Conservation (phyloP, 2,329 filamentous ascomycete genomes). For the Trichoderma harzianum region DNA sequence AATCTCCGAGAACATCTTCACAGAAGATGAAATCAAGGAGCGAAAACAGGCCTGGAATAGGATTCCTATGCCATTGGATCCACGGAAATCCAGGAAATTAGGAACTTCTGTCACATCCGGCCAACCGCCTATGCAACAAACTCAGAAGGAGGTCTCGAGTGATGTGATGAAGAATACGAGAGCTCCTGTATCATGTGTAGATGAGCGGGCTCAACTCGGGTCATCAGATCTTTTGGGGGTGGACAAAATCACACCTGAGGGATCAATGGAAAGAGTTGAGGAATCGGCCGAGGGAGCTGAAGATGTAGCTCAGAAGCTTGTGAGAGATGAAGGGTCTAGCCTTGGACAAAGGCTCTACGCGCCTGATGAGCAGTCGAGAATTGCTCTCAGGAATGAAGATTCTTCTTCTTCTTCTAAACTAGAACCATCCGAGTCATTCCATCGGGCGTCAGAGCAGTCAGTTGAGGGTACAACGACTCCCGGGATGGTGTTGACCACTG, state of each 20-base stretch:
- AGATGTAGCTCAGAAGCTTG: not conserved
- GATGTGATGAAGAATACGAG: not conserved
- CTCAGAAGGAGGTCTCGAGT: not conserved
- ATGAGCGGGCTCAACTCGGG: not conserved
- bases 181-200: not conserved
- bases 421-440: not conserved
- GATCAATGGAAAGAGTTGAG: not conserved
- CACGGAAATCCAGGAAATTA: slow-evolving; percentile 20
- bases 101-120: not conserved
- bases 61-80: slow-evolving; percentile 34
- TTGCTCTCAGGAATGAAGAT: not conserved
- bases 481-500: not conserved
- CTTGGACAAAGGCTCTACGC: not conserved
- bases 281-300: not conserved
- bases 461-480: not conserved
- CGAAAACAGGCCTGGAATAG: slow-evolving; percentile 34
- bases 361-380: not conserved
- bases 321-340: not conserved
- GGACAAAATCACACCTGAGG: not conserved
- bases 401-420: not conserved
- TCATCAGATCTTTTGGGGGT: not conserved
- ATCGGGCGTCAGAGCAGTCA: not conserved
- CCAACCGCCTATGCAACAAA: not conserved
- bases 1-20: slow-evolving; percentile 23
- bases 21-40: slow-evolving; percentile 31